Base-by-base conservation (phyloP, 805 yeast genomes). In the Ogataea angusta region DNA sequence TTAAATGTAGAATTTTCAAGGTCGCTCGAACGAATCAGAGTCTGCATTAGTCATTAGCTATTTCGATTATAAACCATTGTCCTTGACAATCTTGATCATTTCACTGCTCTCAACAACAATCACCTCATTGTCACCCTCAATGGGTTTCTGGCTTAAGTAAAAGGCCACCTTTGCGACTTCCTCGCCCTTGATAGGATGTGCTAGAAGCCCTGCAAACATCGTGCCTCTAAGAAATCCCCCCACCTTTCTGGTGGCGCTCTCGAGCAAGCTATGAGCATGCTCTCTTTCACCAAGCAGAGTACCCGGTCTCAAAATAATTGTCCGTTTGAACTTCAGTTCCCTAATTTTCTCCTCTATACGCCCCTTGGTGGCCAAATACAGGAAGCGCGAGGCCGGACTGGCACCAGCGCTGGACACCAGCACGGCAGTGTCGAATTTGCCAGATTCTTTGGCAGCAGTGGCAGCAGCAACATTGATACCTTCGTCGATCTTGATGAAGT, bases 231-330 rank as follows among this genome's bases (percentile, higher is more conserved):
- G 15, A 34, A 48, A 41, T 2, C 46, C 34, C 32, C 70, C 70
- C 12, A 76, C 14, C 2, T 49, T 60, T 10, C 57, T 63, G 10
- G 57, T 58, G 2, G 64, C 2, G 10, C 46, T 54, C 40, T 66
- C 70, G 4, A 57, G 57, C 4, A 64, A 49, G 0, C 75, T 77
- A 38, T 69, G 72, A 2, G 61, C 44, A 6, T 46, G 45, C 13
- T 65, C 69, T 53, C 95, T 68, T 21, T 75, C 73, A 4, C 95
- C 95, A 5, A 85, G 52, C 26, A 88, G 64, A 1, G 69, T 59
- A 10, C 96, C 96, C 0, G 96, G 96, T 54, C 86, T 73, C 41
- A 89, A 60, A 46, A 89, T 82, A 37, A 87, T 74, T 1, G 89
- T 79, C 39, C 78, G 69, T n/a, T 80, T 81, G 60, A 87, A 89